Base-by-base conservation (phyloP, 345 rosid species). In the Salix suchowensis region DNA sequence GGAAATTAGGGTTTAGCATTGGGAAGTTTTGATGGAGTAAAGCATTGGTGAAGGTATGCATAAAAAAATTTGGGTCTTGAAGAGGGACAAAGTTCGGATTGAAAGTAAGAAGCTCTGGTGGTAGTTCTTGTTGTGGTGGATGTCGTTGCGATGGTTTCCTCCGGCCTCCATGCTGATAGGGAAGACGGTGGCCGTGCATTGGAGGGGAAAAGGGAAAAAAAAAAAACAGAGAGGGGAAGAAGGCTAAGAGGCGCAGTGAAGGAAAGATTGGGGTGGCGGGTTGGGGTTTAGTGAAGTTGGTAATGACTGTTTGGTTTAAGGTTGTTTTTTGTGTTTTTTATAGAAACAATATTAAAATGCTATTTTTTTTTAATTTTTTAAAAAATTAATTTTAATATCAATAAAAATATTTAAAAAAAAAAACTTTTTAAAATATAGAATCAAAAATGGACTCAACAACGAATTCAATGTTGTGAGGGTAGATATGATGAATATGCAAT, bases 1-100 rank as follows among this genome's bases (percentile, higher is more conserved):
- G 12, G 65, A 78, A 67, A 79, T 74, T 85, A 69, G 86, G 79
- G 81, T 79, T 84, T 48, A 73, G 68, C n/a, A 46, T 46, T 15
- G 86, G 12, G 65, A 78, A 67, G 82, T 74, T 85, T 67, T 82
- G 87, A 19, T 55, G 89, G 73, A 78, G 54, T 26, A 70, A 72
- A 48, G 70, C 71, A 54, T 74, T 81, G 28, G 74, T 68, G 7
- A 72, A 68, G 88, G 75, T 79, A n/a, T 73, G 81, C 10, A 68
- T 18, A 64, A 64, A 84, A 9, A 74, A 19, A 58, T 79, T 84
- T 0, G 90, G 86, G 70, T 73, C 81, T 72, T 77, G 85, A 24
- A 74, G 61, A 58, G 32, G 70, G 60, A 46, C 50, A 46, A 82
- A 85, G 84, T 73, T 82, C 19, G 81, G 52, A 75, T 82, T 73